Conservation (phyloP, 441 rosid species). For the Kokia cookei region DNA sequence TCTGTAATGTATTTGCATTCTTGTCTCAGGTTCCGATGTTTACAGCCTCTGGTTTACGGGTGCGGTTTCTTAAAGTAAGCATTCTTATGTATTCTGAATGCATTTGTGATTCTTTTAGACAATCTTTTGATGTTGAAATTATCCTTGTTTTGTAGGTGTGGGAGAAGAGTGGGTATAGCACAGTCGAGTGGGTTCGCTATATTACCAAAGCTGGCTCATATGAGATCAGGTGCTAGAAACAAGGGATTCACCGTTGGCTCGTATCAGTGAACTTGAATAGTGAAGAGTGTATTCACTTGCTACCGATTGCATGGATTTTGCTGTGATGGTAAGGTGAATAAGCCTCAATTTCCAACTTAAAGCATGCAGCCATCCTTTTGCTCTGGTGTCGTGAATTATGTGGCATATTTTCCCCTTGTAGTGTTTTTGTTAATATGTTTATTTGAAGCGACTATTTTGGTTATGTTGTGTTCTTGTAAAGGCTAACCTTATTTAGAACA, state of each 20-base stretch:
- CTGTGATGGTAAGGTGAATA: slow-evolving; percentile 8
- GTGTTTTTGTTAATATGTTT: slow-evolving; percentile 12
- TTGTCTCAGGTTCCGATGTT: slow-evolving; percentile 91
- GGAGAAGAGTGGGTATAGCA: slow-evolving; percentile 99
- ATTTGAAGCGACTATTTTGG: slow-evolving; percentile 8
- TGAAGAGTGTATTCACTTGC: slow-evolving; percentile 1
- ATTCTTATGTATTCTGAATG: slow-evolving; percentile 12
- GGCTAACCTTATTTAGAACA: neutral
- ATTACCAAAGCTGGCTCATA: slow-evolving; percentile 97
- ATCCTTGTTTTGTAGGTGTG: slow-evolving; percentile 57
- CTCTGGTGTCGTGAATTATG: slow-evolving; percentile 10
- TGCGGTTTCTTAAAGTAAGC: slow-evolving; percentile 89
- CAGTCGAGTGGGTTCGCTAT: slow-evolving; percentile 98
- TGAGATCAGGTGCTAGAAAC: slow-evolving; percentile 86
- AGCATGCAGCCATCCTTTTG: slow-evolving; percentile 4
- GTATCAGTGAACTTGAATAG: neutral
- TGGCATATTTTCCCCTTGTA: neutral
- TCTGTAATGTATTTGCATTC: neutral
- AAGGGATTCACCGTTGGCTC: neutral
- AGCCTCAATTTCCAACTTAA: neutral
- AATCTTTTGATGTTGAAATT: neutral
- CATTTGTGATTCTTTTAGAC: neutral
- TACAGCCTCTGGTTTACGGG: slow-evolving; percentile 97
- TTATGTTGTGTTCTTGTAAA: slow-evolving; percentile 9
- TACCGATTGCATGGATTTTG: neutral